phyloP scores from a whole-genome alignment of 2,329 filamentous ascomycete species.

The Penicillium sp. region DNA sequence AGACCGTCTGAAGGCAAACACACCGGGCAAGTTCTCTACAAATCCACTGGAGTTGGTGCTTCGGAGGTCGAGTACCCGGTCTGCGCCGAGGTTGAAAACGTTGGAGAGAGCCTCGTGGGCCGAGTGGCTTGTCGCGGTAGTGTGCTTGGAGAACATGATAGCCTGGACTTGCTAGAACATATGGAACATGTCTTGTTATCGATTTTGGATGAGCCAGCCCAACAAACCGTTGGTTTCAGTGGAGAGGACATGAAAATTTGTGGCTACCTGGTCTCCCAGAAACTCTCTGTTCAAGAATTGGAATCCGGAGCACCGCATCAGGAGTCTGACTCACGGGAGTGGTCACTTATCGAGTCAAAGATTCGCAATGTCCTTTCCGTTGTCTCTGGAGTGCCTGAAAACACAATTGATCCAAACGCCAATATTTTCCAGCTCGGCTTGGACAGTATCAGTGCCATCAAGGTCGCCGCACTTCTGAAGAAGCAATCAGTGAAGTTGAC shows the following conservation, averaged over 20 bases:
- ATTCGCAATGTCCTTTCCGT: slow-evolving; percentile 52
- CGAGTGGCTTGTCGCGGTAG: slow-evolving; percentile 68
- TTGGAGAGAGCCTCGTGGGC: slow-evolving; percentile 62
- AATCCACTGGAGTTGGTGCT: slow-evolving; percentile 59
- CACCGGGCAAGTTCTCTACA: slow-evolving; percentile 51
- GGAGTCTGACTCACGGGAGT: slow-evolving; percentile 13
- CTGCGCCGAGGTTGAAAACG: slow-evolving; percentile 75
- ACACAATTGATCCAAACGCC: slow-evolving; percentile 60
- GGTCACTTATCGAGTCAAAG: slow-evolving; percentile 35
- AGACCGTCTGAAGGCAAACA: slow-evolving; percentile 36
- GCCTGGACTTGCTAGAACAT: slow-evolving; percentile 54
- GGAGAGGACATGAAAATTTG: slow-evolving; percentile 62
- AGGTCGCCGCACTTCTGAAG: slow-evolving; percentile 70
- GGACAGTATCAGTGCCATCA: slow-evolving; percentile 90
- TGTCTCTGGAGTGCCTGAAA: slow-evolving; percentile 61
- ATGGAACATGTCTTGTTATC: slow-evolving; percentile 62
- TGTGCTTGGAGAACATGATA: slow-evolving; percentile 51
- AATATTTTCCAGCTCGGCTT: slow-evolving; percentile 83
- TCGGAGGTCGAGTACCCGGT: slow-evolving; percentile 79
- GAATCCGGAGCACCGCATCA: background rate
- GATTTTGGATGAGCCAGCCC: slow-evolving; percentile 53
- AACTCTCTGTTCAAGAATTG: slow-evolving; percentile 5
- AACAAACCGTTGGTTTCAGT: slow-evolving; percentile 57
- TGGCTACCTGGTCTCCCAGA: slow-evolving; percentile 47
- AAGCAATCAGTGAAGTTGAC: slow-evolving; percentile 61